phyloP scores from a whole-genome alignment of 176 grass and related monocot genomes.

The Aegilops sharonensis region DNA sequence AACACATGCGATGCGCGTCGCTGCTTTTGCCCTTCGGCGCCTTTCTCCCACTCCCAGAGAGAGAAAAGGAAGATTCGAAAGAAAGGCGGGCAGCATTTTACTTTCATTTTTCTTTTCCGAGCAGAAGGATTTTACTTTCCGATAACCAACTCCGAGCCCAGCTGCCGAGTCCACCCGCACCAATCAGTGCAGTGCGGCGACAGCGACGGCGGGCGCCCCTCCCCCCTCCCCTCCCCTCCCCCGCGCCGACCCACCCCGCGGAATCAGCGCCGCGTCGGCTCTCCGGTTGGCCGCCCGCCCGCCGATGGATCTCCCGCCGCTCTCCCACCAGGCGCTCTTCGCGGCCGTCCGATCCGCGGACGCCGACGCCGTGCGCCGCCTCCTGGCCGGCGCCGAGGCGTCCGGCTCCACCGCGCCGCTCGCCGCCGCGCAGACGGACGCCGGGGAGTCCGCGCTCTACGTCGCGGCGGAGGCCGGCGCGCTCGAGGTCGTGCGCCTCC shows the following conservation, averaged over 20 bases:
- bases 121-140: neutral
- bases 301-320: conserved; percentile 80
- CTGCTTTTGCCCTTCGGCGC: neutral
- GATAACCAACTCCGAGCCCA: neutral
- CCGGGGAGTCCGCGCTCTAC: conserved; percentile 86
- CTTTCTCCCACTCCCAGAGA: neutral
- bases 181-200: conserved; percentile 7
- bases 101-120: neutral
- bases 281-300: neutral
- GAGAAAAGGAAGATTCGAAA: neutral
- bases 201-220: neutral
- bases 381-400: conserved; percentile 36
- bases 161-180: conserved; percentile 21
- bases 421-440: conserved; percentile 64
- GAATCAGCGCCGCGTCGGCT: neutral
- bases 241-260: neutral
- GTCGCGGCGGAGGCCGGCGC: conserved; percentile 71
- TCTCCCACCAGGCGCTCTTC: conserved; percentile 80
- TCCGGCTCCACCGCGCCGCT: conserved; percentile 33
- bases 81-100: neutral
- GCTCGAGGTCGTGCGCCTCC: conserved; percentile 67
- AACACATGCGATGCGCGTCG: neutral
- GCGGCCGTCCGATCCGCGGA: conserved; percentile 75
- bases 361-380: conserved; percentile 52
- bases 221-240: no score